A percentile compares a stretch with the other conserved stretches of the same genome.
Conservation (phyloP, 1,284 basidiomycete species). For the Phenoliferia sp. region DNA sequence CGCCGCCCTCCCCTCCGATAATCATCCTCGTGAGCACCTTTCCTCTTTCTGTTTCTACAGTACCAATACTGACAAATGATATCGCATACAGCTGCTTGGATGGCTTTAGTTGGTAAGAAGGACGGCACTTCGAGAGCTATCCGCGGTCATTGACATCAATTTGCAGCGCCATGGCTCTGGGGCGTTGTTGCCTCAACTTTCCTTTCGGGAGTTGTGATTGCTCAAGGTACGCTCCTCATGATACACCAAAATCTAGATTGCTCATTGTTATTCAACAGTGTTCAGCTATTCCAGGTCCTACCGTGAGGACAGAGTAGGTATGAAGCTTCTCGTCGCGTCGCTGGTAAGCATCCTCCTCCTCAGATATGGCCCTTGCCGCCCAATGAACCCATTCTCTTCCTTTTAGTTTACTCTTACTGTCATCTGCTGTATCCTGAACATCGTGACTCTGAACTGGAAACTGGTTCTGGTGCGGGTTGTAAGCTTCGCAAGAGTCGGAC, state of each 20-base stretch:
- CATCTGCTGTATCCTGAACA: not conserved
- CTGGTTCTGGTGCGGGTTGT: not conserved
- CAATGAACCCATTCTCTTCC: not conserved
- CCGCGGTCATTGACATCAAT: not conserved
- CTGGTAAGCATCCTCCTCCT: not conserved
- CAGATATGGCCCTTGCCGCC: not conserved
- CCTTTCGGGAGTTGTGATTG: not conserved
- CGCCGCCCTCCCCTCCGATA: not conserved
- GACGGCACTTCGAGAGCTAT: not conserved
- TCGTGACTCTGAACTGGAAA: not conserved
- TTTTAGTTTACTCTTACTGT: not conserved
- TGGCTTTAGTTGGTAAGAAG: not conserved
- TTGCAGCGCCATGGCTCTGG: not conserved
- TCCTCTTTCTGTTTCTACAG: not conserved
- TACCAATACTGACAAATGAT: not conserved
- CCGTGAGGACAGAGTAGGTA: not conserved
- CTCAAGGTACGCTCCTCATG: not conserved
- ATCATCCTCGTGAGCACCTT: not conserved
- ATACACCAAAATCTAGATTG: not conserved
- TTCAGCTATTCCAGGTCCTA: not conserved
- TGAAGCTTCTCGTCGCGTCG: not conserved
- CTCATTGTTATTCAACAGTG: not conserved
- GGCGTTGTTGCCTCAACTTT: not conserved
- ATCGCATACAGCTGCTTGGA: not conserved
- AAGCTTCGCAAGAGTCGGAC: not conserved